Percentiles rank a stretch among this genome's conserved stretches.
Evolutionary conservation across 371 early-diverging fungal species (phyloP).

Genomic region (Sporodiniella umbellata): DNA sequence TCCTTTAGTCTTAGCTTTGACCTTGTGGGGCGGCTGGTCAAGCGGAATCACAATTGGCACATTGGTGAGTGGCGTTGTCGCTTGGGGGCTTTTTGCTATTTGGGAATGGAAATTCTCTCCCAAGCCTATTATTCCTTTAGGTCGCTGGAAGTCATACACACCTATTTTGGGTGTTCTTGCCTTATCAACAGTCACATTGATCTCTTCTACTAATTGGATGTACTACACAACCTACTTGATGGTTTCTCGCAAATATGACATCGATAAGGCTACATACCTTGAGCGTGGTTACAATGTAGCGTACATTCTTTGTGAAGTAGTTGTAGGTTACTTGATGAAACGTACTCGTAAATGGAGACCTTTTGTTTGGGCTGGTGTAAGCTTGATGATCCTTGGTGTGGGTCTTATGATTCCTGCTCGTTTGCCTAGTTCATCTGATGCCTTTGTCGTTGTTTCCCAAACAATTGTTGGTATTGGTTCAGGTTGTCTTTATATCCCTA

Average conservation of each 20-base stretch:
- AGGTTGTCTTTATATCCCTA: slow-evolving; percentile 30
- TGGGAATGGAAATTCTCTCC: slow-evolving; percentile 48
- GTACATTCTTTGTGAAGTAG: slow-evolving; percentile 26
- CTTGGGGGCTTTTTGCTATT: slow-evolving; percentile 26
- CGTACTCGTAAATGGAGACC: slow-evolving; percentile 41
- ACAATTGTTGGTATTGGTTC: slow-evolving; percentile 36
- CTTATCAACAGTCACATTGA: slow-evolving; percentile 38
- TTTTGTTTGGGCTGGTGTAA: slow-evolving; percentile 61
- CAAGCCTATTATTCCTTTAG: slow-evolving; percentile 46
- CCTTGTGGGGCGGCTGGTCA: slow-evolving; percentile 42
- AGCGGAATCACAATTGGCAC: slow-evolving; percentile 18
- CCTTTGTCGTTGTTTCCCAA: slow-evolving; percentile 37
- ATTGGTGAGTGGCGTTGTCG: slow-evolving; percentile 19
- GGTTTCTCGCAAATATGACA: slow-evolving; percentile 34
- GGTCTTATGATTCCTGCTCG: slow-evolving; percentile 48
- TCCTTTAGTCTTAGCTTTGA: slow-evolving; percentile 39
- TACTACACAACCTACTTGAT: slow-evolving; percentile 42
- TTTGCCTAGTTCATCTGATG: slow-evolving; percentile 25
- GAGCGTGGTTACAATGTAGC: slow-evolving; percentile 39
- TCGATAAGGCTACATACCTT: slow-evolving; percentile 26
- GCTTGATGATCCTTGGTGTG: slow-evolving; percentile 44
- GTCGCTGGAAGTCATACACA: slow-evolving; percentile 39
- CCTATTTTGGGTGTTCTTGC: slow-evolving; percentile 45
- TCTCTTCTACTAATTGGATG: slow-evolving; percentile 35
- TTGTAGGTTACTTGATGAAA: slow-evolving; percentile 36